Evolutionary conservation across 2,329 filamentous ascomycete species (phyloP), one percentile per base, ranked within the genome.

Genomic region (Knufia petricola): DNA sequence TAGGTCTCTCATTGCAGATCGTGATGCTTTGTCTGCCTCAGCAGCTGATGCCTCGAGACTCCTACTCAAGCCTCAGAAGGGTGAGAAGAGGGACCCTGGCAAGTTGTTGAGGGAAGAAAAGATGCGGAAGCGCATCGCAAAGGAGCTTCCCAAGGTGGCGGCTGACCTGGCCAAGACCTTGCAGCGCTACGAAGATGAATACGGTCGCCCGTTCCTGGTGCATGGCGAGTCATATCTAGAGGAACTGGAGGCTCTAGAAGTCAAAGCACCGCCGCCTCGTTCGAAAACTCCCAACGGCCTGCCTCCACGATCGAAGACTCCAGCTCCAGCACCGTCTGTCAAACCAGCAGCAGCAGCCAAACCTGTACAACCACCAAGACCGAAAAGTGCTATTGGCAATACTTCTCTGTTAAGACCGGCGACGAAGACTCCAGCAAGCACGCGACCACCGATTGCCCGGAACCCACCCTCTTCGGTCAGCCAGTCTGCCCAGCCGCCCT

Each of bases 111-210:
- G 92, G 24, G 92, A 98, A 63, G 92, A 98, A 70, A 98, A 96
- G 76, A 94, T 95, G 87, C 82, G 92, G 52, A 98, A 98, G 77
- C 79, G 89, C 50, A 95, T 98, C 53, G 78, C 89, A 21, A 98
- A 96, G 66, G 92, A 98, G 62, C 73, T 98, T 24, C 92, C 92
- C 49, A 96, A 94, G 70, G 76, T 98, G 37, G 82, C 90, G 50
- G 77, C 76, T 0, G 88, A 96, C n/a, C 70, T 98, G 50, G 78
- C 79, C 55, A 90, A 82, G 64, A 75, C 78, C n/a, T 75, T 98
- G 23, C 85, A 90, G 63, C 71, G 76, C 39, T 98, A 87, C 82
- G 92, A 98, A 64, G 84, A 94, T 46, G 92, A 96, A 62, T 95
- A 90, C 64, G 90, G 88, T 2, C 81, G 88, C 9, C 87, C 89